Percentiles rank a stretch among this genome's conserved stretches.
Evolutionary conservation across 257 asterid genomes (phyloP).

Genomic region (Datura wrightii): DNA sequence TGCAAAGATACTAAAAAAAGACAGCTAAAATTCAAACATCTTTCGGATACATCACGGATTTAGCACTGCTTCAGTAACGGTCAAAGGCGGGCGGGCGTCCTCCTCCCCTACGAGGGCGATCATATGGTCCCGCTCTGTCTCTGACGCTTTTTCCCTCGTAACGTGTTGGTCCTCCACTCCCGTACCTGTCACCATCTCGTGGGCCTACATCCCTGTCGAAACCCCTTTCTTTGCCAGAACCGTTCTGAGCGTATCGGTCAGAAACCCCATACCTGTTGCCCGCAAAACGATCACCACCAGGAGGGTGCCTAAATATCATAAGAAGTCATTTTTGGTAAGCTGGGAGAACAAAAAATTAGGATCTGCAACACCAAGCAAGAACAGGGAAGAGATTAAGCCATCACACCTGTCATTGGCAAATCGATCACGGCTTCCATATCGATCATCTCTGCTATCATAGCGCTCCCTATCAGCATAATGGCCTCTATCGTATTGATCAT

Average conservation of each 20-base stretch:
- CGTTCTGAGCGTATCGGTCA: conserved; percentile 71
- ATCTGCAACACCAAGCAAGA: neutral
- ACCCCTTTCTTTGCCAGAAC: conserved; percentile 68
- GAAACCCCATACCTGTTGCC: conserved; percentile 67
- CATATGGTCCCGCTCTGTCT: conserved; percentile 79
- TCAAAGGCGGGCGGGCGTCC: conserved; percentile 74
- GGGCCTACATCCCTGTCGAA: conserved; percentile 40
- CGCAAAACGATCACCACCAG: conserved; percentile 63
- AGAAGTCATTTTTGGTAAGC: neutral
- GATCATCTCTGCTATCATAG: conserved; percentile 77
- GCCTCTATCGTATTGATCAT: conserved; percentile 78
- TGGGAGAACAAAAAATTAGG: neutral
- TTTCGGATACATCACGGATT: conserved; percentile 13
- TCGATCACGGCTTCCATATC: conserved; percentile 79
- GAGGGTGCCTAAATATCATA: conserved; percentile 60
- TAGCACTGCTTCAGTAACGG: conserved; percentile 52
- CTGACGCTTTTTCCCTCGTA: conserved; percentile 73
- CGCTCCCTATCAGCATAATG: conserved; percentile 86
- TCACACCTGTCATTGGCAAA: conserved; percentile 68
- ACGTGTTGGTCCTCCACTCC: conserved; percentile 66
- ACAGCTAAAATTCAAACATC: conserved; percentile 35
- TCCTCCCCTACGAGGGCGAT: conserved; percentile 83
- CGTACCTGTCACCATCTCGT: conserved; percentile 55
- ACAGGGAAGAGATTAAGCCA: neutral
- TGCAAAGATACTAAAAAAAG: neutral